phyloP scores from a whole-genome alignment of 352 stramenopile genomes.

The Phytopythium montanum region DNA sequence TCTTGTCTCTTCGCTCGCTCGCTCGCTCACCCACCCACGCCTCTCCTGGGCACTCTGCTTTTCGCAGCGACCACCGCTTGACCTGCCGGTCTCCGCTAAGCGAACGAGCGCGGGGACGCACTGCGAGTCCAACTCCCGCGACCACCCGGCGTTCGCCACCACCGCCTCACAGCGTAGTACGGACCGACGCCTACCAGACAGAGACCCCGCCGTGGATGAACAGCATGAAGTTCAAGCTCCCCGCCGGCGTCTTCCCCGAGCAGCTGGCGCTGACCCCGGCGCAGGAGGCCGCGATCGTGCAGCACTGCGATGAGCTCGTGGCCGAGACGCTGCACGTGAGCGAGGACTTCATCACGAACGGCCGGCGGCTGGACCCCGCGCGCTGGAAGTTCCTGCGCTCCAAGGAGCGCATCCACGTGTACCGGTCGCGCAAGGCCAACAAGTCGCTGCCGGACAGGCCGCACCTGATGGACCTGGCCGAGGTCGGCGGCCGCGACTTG shows the following conservation, averaged over 20 bases:
- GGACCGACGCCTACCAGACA: too few species aligned
- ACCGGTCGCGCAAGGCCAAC: slow-evolving; percentile 21
- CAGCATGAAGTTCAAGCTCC: slow-evolving; percentile 18
- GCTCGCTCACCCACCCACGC: neutral
- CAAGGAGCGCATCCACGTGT: slow-evolving; percentile 26
- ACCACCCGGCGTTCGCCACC: neutral
- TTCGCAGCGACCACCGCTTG: neutral
- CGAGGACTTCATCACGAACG: slow-evolving; percentile 28
- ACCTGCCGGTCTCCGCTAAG: neutral
- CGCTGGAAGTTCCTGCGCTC: slow-evolving; percentile 31
- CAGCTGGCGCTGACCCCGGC: slow-evolving; percentile 15
- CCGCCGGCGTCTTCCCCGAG: slow-evolving; percentile 21
- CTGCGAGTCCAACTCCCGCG: neutral
- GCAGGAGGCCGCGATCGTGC: slow-evolving; percentile 17
- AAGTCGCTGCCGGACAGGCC: slow-evolving; percentile 16
- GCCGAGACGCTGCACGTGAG: slow-evolving; percentile 21
- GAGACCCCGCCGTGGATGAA: neutral
- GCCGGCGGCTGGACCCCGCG: slow-evolving; percentile 23
- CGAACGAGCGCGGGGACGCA: too few species aligned
- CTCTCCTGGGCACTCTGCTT: neutral
- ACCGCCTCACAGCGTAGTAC: neutral
- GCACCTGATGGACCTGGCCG: slow-evolving; percentile 18
- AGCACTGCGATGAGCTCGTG: slow-evolving; percentile 28
- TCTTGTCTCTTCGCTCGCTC: neutral
- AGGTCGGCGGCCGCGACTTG: slow-evolving; percentile 11